Evolutionary conservation across 345 rosid genomes (phyloP).

Genomic region (Melaleuca quinquenervia): DNA sequence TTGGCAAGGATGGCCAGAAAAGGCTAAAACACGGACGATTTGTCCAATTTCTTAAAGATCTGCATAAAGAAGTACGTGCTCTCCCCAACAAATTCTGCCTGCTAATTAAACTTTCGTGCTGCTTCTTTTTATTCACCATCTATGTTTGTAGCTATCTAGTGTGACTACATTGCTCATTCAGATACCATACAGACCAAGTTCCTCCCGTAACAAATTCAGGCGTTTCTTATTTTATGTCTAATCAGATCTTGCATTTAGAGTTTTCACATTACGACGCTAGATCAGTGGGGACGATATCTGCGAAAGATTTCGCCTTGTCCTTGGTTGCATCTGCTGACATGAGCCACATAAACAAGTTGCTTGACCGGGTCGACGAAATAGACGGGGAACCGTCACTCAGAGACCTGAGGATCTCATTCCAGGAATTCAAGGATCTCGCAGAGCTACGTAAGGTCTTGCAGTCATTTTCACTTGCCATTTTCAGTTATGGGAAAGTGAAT

Average conservation of each 20-base stretch:
- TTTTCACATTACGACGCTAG: slow-evolving; percentile 51
- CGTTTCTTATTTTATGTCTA: not conserved
- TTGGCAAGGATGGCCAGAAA: slow-evolving; percentile 47
- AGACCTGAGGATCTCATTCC: slow-evolving; percentile 26
- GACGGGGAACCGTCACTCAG: slow-evolving; percentile 15
- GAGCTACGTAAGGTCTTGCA: slow-evolving; percentile 36
- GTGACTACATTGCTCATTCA: not conserved
- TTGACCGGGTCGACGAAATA: slow-evolving; percentile 41
- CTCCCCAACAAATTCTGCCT: not conserved
- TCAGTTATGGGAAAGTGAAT: slow-evolving; percentile 47
- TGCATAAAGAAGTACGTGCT: slow-evolving; percentile 42
- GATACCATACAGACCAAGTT: not conserved
- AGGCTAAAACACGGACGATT: slow-evolving; percentile 44
- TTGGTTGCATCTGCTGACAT: slow-evolving; percentile 62
- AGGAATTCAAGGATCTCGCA: slow-evolving; percentile 50
- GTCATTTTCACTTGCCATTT: slow-evolving; percentile 55
- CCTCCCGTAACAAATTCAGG: not conserved
- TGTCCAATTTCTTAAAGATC: slow-evolving; percentile 37
- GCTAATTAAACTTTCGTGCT: not conserved
- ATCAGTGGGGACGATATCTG: slow-evolving; percentile 31
- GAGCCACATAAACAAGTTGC: slow-evolving; percentile 33
- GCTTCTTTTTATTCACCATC: not conserved
- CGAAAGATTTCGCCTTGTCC: slow-evolving; percentile 58
- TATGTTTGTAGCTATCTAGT: not conserved
- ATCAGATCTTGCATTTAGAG: slow-evolving; percentile 46